phyloP scores from a whole-genome alignment of 768 basidiomycete genomes.

The Jaapia argillacea region DNA sequence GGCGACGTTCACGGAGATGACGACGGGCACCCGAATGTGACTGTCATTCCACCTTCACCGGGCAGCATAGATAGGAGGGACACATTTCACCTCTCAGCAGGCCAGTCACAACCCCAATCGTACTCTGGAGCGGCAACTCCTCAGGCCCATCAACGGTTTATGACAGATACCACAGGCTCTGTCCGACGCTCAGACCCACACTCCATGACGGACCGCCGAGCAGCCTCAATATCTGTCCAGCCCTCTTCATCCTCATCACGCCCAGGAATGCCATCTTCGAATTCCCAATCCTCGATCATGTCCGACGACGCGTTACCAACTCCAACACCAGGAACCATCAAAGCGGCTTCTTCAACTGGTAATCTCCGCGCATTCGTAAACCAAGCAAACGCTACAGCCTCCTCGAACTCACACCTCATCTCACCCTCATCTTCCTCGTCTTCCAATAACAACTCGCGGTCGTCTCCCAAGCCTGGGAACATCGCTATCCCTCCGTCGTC shows the following conservation, averaged over 20 bases:
- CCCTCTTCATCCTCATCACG: too few relatives aligned
- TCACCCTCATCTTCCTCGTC: too few relatives aligned
- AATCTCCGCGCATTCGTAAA: too few relatives aligned
- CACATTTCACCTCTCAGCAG: slow-evolving; percentile 2
- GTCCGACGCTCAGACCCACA: background rate
- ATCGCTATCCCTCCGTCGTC: too few relatives aligned
- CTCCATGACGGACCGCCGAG: background rate
- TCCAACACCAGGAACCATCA: background rate
- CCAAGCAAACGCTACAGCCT: too few relatives aligned
- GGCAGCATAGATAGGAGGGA: slow-evolving; percentile 14
- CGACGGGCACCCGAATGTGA: slow-evolving; percentile 27
- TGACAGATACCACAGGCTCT: background rate
- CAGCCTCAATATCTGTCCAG: background rate
- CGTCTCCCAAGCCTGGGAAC: too few relatives aligned
- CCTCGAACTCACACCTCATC: too few relatives aligned
- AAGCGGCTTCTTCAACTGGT: too few relatives aligned
- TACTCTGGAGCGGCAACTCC: slow-evolving; percentile 5
- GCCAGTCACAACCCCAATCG: slow-evolving; percentile 11
- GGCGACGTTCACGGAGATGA: background rate
- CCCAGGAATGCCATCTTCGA: too few relatives aligned
- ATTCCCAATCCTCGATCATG: too few relatives aligned
- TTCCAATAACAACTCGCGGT: too few relatives aligned
- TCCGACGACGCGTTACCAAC: background rate
- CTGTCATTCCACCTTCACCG: slow-evolving; percentile 36
- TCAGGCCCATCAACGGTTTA: background rate